These are phyloP conservation scores for Opeltia flavorubescens DNA, from an alignment of 495 filamentous ascomycete species.

Conservation along the genomic window DNA sequence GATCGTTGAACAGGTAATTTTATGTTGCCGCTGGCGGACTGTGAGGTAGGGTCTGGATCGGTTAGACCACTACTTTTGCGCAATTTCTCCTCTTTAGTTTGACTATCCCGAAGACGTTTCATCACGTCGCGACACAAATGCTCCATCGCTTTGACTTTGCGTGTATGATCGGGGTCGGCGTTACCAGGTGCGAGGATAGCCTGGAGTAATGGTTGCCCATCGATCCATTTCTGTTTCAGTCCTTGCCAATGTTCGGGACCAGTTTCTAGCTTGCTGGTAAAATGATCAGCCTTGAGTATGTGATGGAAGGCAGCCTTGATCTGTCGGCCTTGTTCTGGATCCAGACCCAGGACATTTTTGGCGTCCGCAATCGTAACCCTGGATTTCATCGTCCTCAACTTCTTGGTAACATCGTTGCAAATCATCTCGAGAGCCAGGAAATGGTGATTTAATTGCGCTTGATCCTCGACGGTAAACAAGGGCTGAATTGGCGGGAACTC, in stretches of 20 bases:
- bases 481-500: constrained; percentile 50
- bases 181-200: constrained; percentile 39
- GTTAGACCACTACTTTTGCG: constrained; percentile 25
- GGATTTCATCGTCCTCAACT: constrained; percentile 49
- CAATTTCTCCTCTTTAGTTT: constrained; percentile 34
- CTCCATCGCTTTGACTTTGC: constrained; percentile 52
- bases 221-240: constrained; percentile 56
- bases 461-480: constrained; percentile 38
- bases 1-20: too few species aligned
- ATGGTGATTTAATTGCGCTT: constrained; percentile 34
- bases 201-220: constrained; percentile 39
- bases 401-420: constrained; percentile 69
- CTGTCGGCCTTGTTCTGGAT: constrained; percentile 54
- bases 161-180: constrained; percentile 38
- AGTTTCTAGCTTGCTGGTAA: constrained; percentile 59
- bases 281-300: constrained; percentile 51
- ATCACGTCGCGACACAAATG: constrained; percentile 57
- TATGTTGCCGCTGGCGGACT: background rate
- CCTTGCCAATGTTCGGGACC: constrained; percentile 59
- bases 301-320: constrained; percentile 53
- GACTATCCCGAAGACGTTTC: constrained; percentile 59
- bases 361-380: constrained; percentile 58
- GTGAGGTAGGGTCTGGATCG: background rate
- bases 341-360: constrained; percentile 56
- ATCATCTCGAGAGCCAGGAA: constrained; percentile 61